Evolutionary conservation across 1,284 basidiomycete genomes (phyloP), one percentile per base, ranked within the genome.

Genomic region (Leccinum subrobustum): DNA sequence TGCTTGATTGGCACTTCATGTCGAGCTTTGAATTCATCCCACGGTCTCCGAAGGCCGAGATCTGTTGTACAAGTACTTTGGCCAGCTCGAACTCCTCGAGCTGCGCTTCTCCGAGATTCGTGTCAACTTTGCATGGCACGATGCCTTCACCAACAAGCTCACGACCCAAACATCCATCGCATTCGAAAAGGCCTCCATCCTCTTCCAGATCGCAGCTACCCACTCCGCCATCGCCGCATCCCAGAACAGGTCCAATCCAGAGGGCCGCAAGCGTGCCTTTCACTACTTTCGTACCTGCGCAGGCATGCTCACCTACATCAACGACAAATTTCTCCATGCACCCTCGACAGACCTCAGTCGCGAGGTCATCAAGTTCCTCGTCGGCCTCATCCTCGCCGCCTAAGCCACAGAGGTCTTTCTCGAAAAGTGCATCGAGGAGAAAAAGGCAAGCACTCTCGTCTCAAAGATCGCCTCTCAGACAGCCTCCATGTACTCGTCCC

Each of bases 31-130:
- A 25, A 25, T 25, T 25, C 25, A 25, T 25, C 25, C 25, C 25
- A 25, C 25, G 25, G 25, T 25, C 25, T 25, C 25, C 25, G 25
- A 25, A 25, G 25, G 25, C 20, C 84, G 96, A 51, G 97, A 99
- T 77, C 81, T 99, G 25, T 82, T 99, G 53, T 98, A 96, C 88
- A 98, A 97, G 77, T 99, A 99, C 82, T 99, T 99, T 79, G 96
- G 97, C 50, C 96, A 99, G 76, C 89, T 99, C 39, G 97, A 99
- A 73, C 86, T 99, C 31, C 88, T 99, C 42, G 97, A 99, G 73
- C 84, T 99, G 56, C 88, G 97, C 31, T 99, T 99, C 76, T 88
- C 96, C 6, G 97, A 99, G 75, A 92, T 99, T 63, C 86, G 94
- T 69, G 94, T 98, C 69, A 91, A 93, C 61, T 99, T 99, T 70